phyloP scores from a whole-genome alignment of 129 eudicot species.

The Flaveria linearis region DNA sequence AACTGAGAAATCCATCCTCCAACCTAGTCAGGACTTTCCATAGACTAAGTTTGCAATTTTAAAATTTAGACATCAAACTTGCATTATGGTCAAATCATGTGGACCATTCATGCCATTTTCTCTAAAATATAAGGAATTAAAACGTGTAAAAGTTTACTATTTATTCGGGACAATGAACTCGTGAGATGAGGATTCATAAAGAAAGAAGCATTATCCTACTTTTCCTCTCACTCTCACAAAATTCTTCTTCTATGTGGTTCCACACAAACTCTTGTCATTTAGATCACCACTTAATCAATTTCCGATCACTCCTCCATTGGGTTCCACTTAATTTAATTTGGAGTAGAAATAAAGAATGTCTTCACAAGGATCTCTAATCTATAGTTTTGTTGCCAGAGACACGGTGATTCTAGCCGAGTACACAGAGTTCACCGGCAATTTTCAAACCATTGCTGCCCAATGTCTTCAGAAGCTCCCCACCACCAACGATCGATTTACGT shows the following conservation, averaged over 20 bases:
- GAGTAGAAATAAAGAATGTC: constrained; percentile 15
- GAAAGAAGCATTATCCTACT: constrained; percentile 31
- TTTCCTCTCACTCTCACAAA: constrained; percentile 32
- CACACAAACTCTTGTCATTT: constrained; percentile 33
- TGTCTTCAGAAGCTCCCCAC: constrained; percentile 44
- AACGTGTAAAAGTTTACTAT: not conserved
- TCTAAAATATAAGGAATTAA: not conserved
- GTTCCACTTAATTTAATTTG: not conserved
- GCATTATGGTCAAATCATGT: too few relatives aligned
- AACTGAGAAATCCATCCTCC: too few relatives aligned
- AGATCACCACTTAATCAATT: constrained; percentile 5
- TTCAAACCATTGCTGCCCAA: constrained; percentile 36
- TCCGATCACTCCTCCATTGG: constrained; percentile 24
- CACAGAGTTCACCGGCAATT: constrained; percentile 40
- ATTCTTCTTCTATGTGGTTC: constrained; percentile 39
- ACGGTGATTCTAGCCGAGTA: constrained; percentile 40
- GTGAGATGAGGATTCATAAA: constrained; percentile 14
- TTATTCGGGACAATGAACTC: constrained; percentile 24
- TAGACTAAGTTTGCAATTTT: too few relatives aligned
- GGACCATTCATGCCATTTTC: too few relatives aligned
- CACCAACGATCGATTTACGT: constrained; percentile 32
- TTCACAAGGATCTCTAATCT: constrained; percentile 39
- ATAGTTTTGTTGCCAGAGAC: constrained; percentile 41
- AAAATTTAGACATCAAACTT: too few relatives aligned
- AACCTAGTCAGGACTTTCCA: too few relatives aligned